phyloP scores from a whole-genome alignment of 1,139 yeast species.

The Geotrichum macrosporum region DNA sequence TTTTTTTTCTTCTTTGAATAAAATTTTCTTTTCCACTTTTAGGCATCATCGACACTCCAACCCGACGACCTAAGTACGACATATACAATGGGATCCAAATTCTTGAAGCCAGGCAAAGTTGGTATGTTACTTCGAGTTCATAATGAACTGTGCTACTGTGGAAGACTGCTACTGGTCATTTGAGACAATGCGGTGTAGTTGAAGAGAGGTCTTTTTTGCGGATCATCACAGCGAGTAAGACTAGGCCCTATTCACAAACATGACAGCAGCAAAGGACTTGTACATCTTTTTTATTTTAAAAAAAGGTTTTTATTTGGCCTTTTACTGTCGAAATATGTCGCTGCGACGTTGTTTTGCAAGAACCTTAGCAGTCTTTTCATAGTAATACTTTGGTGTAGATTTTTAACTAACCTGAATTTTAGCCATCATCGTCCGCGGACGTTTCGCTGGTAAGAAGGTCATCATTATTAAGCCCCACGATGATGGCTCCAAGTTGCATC shows the following conservation, averaged over 20 bases:
- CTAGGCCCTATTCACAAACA: no score
- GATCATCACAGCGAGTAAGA: no score
- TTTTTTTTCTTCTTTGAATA: slow-evolving; percentile 18
- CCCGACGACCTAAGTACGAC: slow-evolving; percentile 24
- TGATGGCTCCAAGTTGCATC: slow-evolving; percentile 98
- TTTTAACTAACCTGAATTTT: slow-evolving; percentile 26
- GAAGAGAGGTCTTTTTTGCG: no score
- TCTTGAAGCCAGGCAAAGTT: slow-evolving; percentile 99
- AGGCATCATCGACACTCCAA: slow-evolving; percentile 22
- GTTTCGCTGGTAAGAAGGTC: slow-evolving; percentile 99
- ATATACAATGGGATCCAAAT: slow-evolving; percentile 55
- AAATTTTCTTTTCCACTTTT: slow-evolving; percentile 21
- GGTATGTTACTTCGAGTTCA: slow-evolving; percentile 57
- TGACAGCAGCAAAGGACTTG: no score
- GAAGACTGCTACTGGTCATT: neutral
- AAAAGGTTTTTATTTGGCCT: no score
- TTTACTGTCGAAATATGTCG: no score
- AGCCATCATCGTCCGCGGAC: slow-evolving; percentile 99
- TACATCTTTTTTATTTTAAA: no score
- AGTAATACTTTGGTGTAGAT: no score
- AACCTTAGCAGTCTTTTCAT: no score
- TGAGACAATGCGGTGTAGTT: neutral
- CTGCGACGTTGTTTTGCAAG: no score
- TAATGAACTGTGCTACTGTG: neutral
- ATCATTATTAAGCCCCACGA: slow-evolving; percentile 98